These are phyloP conservation scores for Russula griseocarnosa DNA, from an alignment of 768 basidiomycete species.

Conservation along the genomic window DNA sequence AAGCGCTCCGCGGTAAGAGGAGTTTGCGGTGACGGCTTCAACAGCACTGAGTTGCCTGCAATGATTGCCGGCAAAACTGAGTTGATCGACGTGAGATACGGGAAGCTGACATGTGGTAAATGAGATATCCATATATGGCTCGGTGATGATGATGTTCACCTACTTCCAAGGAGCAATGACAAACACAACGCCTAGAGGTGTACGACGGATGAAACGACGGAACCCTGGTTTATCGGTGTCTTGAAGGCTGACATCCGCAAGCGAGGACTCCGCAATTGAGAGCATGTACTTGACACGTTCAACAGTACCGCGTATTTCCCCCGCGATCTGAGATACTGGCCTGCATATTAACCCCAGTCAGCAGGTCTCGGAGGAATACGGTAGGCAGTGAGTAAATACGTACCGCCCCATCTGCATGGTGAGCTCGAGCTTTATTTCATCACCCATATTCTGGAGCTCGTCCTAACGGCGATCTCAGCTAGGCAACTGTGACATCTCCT, in stretches of 20 bases:
- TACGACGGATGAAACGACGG: conserved; percentile 75
- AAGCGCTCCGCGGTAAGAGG: conserved; percentile 85
- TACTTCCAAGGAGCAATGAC: conserved; percentile 93
- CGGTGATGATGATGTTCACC: conserved; percentile 35
- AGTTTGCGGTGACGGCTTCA: conserved; percentile 97
- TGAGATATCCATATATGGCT: conserved; percentile 4
- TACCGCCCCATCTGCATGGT: conserved; percentile 91
- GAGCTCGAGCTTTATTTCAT: conserved; percentile 70
- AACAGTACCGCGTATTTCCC: conserved; percentile 77
- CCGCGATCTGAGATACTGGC: conserved; percentile 71
- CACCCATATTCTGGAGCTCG: conserved; percentile 49
- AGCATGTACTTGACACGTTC: conserved; percentile 83
- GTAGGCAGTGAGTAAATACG: conserved; percentile 31
- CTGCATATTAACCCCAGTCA: conserved; percentile 37
- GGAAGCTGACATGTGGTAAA: conserved; percentile 52
- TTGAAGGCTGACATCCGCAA: conserved; percentile 69
- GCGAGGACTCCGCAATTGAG: conserved; percentile 68
- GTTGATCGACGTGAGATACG: conserved; percentile 88
- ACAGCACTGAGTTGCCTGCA: conserved; percentile 82
- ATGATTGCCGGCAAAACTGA: conserved; percentile 88
- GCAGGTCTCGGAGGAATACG: neutral
- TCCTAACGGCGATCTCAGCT: conserved; percentile 34
- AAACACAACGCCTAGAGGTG: conserved; percentile 81
- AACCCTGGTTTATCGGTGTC: conserved; percentile 83
- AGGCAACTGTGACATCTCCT: neutral